A percentile compares a stretch with the other conserved stretches of the same genome.
Evolutionary conservation across 2,329 filamentous ascomycete species (phyloP).

Genomic region (Lachnellula subtilissima): DNA sequence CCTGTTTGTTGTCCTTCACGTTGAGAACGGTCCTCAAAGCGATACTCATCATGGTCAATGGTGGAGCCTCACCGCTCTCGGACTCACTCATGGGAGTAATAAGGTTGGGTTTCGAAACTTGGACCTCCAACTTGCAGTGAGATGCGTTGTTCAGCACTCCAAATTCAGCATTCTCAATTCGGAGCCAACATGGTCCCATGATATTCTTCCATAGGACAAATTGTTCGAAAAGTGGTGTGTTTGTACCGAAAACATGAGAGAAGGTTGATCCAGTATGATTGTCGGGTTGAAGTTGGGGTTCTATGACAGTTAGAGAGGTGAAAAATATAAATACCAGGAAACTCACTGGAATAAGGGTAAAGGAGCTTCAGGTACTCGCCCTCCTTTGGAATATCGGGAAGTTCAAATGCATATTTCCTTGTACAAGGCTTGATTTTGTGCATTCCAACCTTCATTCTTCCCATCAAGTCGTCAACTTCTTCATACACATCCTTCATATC

Average conservation of each 20-base stretch:
- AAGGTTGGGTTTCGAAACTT: slow-evolving; percentile 71
- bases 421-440: slow-evolving; percentile 90
- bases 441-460: slow-evolving; percentile 75
- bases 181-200: slow-evolving; percentile 98
- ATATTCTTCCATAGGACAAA: slow-evolving; percentile 99
- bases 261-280: slow-evolving; percentile 74
- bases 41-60: slow-evolving; percentile 93
- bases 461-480: slow-evolving; percentile 87
- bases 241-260: slow-evolving; percentile 88
- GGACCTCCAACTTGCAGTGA: slow-evolving; percentile 92
- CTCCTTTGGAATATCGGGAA: slow-evolving; percentile 81
- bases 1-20: slow-evolving; percentile 89
- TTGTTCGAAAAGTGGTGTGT: slow-evolving; percentile 92
- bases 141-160: slow-evolving; percentile 83
- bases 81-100: slow-evolving; percentile 70
- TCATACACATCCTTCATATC: slow-evolving; percentile 85
- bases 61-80: slow-evolving; percentile 77
- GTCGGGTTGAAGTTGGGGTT: slow-evolving; percentile 66
- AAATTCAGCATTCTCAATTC: slow-evolving; percentile 82
- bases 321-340: background rate
- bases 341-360: slow-evolving; percentile 80
- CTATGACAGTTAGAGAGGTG: slow-evolving; percentile 31
- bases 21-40: slow-evolving; percentile 86
- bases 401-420: slow-evolving; percentile 93
- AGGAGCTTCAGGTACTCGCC: slow-evolving; percentile 91